These are phyloP conservation scores for Coemansia sp. DNA, from an alignment of 192 early-diverging fungal genomes.

Conservation along the genomic window DNA sequence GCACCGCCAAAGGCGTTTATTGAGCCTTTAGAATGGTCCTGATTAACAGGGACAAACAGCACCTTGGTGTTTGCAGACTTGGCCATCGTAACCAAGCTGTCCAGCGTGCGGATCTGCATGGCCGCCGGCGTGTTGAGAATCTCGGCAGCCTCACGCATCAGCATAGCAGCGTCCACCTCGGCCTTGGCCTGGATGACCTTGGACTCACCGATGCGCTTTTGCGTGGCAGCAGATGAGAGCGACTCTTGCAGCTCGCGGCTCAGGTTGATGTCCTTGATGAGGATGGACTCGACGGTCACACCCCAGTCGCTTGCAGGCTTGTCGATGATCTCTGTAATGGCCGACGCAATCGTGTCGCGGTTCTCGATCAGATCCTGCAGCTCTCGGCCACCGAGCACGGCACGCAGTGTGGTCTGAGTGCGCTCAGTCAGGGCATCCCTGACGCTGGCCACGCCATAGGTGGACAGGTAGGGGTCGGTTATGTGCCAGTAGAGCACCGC, in stretches of 20 bases:
- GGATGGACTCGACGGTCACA: conserved; percentile 72
- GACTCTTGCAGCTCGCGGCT: conserved; percentile 74
- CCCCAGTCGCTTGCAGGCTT: conserved; percentile 75
- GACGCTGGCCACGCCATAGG: conserved; percentile 81
- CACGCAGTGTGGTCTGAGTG: conserved; percentile 86
- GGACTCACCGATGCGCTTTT: conserved; percentile 83
- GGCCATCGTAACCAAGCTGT: conserved; percentile 78
- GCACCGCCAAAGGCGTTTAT: conserved; percentile 50
- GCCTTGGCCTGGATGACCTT: conserved; percentile 89
- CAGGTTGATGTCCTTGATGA: conserved; percentile 85
- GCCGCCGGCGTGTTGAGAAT: conserved; percentile 80
- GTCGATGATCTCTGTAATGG: conserved; percentile 81
- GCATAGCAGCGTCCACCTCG: conserved; percentile 80
- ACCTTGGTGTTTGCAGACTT: conserved; percentile 69
- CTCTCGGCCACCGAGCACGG: conserved; percentile 75
- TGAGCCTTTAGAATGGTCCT: conserved; percentile 43
- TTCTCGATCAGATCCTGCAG: conserved; percentile 90
- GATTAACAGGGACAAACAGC: conserved; percentile 62
- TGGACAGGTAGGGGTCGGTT: conserved; percentile 73
- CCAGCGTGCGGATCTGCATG: conserved; percentile 87
- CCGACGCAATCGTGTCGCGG: conserved; percentile 78
- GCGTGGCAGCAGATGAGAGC: conserved; percentile 82
- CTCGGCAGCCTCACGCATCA: conserved; percentile 91
- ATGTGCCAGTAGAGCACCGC: conserved; percentile 85
- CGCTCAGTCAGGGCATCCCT: conserved; percentile 76